These are phyloP conservation scores for Ceratocystiopsis brevicomis DNA, from an alignment of 2,329 filamentous ascomycete genomes.

Conservation along the genomic window DNA sequence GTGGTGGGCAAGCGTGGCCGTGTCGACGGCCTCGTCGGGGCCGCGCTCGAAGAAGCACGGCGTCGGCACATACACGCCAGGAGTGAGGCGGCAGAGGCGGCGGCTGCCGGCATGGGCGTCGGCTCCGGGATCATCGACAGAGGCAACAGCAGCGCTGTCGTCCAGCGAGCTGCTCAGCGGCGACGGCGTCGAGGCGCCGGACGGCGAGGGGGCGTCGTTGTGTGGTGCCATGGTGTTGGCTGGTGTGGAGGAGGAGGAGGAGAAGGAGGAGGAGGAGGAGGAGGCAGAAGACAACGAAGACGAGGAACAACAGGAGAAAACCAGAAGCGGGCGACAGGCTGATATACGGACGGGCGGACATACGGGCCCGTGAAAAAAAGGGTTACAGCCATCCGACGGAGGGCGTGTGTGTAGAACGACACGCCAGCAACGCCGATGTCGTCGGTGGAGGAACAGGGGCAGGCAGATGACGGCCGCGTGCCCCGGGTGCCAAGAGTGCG, in stretches of 20 bases:
- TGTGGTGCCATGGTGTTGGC: slow-evolving; percentile 28
- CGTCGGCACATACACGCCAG: slow-evolving; percentile 53
- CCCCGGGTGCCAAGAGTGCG: too few relatives aligned
- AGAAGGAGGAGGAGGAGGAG: neutral
- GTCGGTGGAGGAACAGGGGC: too few relatives aligned
- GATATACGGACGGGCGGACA: neutral
- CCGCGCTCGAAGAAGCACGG: slow-evolving; percentile 51
- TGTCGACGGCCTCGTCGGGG: slow-evolving; percentile 45
- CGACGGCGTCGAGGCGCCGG: slow-evolving; percentile 16
- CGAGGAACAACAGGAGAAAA: neutral
- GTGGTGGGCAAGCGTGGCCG: slow-evolving; percentile 36
- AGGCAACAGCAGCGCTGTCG: slow-evolving; percentile 14
- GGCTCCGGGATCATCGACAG: slow-evolving; percentile 6
- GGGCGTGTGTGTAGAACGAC: too few relatives aligned
- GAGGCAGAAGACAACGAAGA: neutral
- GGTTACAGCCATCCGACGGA: too few relatives aligned
- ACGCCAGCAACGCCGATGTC: too few relatives aligned
- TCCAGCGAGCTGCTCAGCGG: slow-evolving; percentile 25
- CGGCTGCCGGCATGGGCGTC: neutral
- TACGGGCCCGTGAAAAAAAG: neutral
- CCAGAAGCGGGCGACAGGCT: neutral
- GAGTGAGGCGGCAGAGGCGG: slow-evolving; percentile 18
- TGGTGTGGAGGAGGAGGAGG: neutral
- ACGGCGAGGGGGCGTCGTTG: slow-evolving; percentile 27
- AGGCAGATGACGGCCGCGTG: too few relatives aligned